Conservation (phyloP, 164 flowering plant species). For the Vitis labrusca region DNA sequence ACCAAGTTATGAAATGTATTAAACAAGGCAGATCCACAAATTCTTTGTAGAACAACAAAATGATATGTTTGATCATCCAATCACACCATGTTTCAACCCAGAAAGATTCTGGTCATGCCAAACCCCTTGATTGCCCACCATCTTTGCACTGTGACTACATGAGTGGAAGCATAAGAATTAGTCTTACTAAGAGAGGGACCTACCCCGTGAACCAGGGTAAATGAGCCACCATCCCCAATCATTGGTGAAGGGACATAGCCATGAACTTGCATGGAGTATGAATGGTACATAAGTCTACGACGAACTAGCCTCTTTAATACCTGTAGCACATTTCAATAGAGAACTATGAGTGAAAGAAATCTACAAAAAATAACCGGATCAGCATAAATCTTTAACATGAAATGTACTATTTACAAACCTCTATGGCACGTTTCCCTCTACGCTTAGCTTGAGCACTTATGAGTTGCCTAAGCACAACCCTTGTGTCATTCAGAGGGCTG, state of each 20-base stretch:
- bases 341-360: not conserved
- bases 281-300: conserved; percentile 79
- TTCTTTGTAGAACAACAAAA: too few species aligned
- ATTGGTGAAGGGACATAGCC: conserved; percentile 66
- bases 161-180: not conserved
- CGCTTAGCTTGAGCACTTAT: conserved; percentile 81
- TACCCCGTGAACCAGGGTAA: conserved; percentile 94
- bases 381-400: too few species aligned
- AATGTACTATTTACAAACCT: conserved; percentile 42
- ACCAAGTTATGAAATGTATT: too few species aligned
- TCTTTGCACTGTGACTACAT: not conserved
- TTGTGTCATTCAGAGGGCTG: conserved; percentile 71
- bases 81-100: too few species aligned
- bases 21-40: too few species aligned
- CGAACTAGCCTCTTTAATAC: conserved; percentile 82
- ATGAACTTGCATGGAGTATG: conserved; percentile 97
- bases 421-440: conserved; percentile 86
- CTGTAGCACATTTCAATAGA: conserved; percentile 29
- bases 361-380: not conserved
- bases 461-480: conserved; percentile 80
- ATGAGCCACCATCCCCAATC: conserved; percentile 40
- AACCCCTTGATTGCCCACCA: too few species aligned
- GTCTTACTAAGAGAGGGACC: conserved; percentile 18
- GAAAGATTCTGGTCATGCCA: too few species aligned
- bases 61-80: too few species aligned